Conservation (phyloP, 225 moss, liverwort and hornwort genomes). For the Ulota crispa region DNA sequence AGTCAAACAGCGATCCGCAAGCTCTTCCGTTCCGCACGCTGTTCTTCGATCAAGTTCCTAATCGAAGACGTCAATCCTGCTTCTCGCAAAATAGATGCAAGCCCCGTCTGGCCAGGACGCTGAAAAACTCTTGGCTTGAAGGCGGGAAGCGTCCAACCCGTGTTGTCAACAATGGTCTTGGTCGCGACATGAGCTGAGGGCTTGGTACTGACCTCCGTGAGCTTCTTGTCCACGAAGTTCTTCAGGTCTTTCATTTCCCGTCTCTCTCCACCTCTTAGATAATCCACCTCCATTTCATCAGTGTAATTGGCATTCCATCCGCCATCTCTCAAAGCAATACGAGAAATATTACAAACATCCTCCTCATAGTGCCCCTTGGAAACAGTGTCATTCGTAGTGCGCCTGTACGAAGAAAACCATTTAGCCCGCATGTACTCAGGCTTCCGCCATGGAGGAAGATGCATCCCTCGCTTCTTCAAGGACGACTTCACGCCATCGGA, state of each 20-base stretch:
- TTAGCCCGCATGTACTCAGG: conserved; percentile 73
- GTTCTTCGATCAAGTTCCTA: conserved; percentile 18
- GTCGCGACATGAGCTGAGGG: not conserved
- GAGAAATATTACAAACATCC: conserved; percentile 25
- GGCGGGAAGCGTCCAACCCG: conserved; percentile 60
- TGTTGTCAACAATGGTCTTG: conserved; percentile 22
- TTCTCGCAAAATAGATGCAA: conserved; percentile 52
- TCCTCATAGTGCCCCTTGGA: conserved; percentile 11
- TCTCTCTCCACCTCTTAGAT: conserved; percentile 26
- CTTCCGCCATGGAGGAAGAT: conserved; percentile 82
- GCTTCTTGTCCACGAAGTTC: conserved; percentile 20
- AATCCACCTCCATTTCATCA: conserved; percentile 61
- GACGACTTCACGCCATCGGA: conserved; percentile 70
- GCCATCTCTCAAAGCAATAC: conserved; percentile 51
- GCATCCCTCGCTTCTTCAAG: conserved; percentile 79
- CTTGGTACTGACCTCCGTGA: conserved; percentile 20
- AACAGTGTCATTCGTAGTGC: conserved; percentile 63
- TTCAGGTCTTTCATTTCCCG: conserved; percentile 35
- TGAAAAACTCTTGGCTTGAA: conserved; percentile 52
- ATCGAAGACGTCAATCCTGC: conserved; percentile 46
- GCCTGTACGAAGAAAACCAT: conserved; percentile 74
- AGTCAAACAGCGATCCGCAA: conserved; percentile 23
- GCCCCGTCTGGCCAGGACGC: conserved; percentile 41
- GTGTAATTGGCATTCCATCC: conserved; percentile 59
- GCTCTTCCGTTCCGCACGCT: conserved; percentile 17